phyloP scores from a whole-genome alignment of 495 filamentous ascomycete genomes.

The Tetracladium setigerum region DNA sequence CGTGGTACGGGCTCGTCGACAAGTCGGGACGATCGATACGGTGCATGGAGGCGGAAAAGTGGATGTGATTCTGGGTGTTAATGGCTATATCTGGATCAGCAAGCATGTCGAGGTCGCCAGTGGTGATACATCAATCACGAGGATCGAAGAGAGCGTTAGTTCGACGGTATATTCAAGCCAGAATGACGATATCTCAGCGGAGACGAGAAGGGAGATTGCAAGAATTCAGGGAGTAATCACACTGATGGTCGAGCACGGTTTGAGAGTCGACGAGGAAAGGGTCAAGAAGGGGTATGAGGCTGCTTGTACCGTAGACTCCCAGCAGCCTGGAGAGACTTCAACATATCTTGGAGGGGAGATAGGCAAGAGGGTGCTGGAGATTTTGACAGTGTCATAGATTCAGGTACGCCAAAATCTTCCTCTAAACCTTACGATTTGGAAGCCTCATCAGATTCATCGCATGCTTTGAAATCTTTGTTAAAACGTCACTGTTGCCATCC shows the following conservation, averaged over 20 bases:
- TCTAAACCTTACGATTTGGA: background rate
- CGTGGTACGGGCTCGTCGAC: conserved; percentile 70
- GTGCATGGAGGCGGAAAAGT: conserved; percentile 66
- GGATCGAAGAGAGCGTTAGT: conserved; percentile 72
- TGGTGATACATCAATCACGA: conserved; percentile 51
- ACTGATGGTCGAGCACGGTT: conserved; percentile 69
- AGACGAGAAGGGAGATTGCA: conserved; percentile 81
- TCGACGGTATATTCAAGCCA: conserved; percentile 76
- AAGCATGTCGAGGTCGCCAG: conserved; percentile 51
- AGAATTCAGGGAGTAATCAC: conserved; percentile 71
- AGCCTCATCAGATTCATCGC: background rate
- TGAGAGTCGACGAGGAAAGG: conserved; percentile 87
- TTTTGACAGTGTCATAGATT: conserved; percentile 37
- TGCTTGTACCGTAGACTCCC: conserved; percentile 56
- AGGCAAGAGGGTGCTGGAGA: conserved; percentile 56
- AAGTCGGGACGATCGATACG: conserved; percentile 75
- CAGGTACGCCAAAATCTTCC: background rate
- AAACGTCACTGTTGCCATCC: background rate
- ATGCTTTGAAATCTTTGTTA: background rate
- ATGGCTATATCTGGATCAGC: conserved; percentile 91
- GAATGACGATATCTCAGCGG: conserved; percentile 70
- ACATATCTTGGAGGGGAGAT: conserved; percentile 69
- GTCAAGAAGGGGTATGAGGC: conserved; percentile 76
- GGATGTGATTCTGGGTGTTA: conserved; percentile 86
- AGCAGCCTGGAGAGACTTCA: conserved; percentile 36